Percentiles rank a stretch among this genome's conserved stretches.
These are phyloP conservation scores for Musa schizocarpa DNA, from an alignment of 176 grass and related monocot genomes.

Conservation along the genomic window DNA sequence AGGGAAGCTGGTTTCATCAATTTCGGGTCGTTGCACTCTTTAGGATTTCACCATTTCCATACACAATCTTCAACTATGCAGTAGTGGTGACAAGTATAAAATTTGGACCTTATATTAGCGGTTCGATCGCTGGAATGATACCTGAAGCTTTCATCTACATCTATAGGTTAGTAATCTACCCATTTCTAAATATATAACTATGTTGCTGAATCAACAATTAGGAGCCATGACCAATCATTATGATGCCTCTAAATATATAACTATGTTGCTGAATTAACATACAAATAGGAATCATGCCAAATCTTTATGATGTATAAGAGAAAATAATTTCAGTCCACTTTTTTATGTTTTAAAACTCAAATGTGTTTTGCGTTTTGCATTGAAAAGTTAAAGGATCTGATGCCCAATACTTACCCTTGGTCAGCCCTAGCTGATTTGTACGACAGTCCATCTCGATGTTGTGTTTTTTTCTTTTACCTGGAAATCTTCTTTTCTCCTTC, in stretches of 20 bases:
- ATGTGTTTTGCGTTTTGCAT: too few species aligned
- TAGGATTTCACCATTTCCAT: slow-evolving; percentile 79
- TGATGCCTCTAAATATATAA: background rate
- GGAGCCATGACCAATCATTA: background rate
- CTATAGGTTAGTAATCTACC: slow-evolving; percentile 49
- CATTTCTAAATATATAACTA: background rate
- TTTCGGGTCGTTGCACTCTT: slow-evolving; percentile 51
- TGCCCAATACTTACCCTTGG: too few species aligned
- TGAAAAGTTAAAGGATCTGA: too few species aligned
- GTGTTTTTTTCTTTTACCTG: too few species aligned
- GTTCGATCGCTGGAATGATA: slow-evolving; percentile 75
- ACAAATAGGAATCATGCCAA: background rate
- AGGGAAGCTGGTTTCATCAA: slow-evolving; percentile 70
- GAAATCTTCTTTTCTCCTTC: too few species aligned
- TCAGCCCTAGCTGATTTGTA: too few species aligned
- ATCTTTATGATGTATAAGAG: background rate
- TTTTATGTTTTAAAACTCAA: too few species aligned
- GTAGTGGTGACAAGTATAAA: slow-evolving; percentile 47
- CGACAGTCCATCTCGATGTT: too few species aligned
- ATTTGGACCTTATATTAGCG: slow-evolving; percentile 62
- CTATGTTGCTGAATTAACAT: background rate
- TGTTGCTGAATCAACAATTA: background rate
- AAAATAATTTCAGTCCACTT: too few species aligned
- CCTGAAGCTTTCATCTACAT: slow-evolving; percentile 76
- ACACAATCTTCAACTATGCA: slow-evolving; percentile 60